Evolutionary conservation across 805 yeast species (phyloP).

Genomic region (Wickerhamomyces strasburgensis): DNA sequence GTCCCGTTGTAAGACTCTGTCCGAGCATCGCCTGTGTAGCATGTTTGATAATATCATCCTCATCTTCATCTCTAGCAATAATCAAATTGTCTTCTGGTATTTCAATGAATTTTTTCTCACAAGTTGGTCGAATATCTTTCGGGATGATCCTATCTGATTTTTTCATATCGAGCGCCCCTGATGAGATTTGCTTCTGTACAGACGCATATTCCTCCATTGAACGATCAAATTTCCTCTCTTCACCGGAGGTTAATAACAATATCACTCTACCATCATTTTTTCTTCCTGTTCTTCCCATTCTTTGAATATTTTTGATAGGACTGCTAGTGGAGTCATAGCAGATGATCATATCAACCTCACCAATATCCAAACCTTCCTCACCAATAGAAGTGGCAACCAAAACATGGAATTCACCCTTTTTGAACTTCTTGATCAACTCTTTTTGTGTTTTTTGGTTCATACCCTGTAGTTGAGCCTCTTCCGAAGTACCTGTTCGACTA

Average conservation of each 20-base stretch:
- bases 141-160: constrained; percentile 71
- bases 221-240: constrained; percentile 70
- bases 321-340: constrained; percentile 92
- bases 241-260: constrained; percentile 70
- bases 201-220: constrained; percentile 80
- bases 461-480: constrained; percentile 71
- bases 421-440: constrained; percentile 68
- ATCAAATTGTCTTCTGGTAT: constrained; percentile 68
- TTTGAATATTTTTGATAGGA: constrained; percentile 87
- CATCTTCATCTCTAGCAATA: constrained; percentile 47
- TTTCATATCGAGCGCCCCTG: constrained; percentile 38
- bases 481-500: constrained; percentile 58
- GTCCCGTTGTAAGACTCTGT: constrained; percentile 22
- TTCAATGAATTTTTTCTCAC: constrained; percentile 51
- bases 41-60: constrained; percentile 60
- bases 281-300: constrained; percentile 99
- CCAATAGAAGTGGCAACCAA: constrained; percentile 96
- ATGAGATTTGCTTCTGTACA: constrained; percentile 66
- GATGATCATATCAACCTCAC: constrained; percentile 91
- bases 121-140: constrained; percentile 43
- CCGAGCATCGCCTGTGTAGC: constrained; percentile 63
- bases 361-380: constrained; percentile 97
- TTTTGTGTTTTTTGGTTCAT: constrained; percentile 91
- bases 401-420: constrained; percentile 66
- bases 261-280: constrained; percentile 83